A percentile compares a stretch with the other conserved stretches of the same genome.
Conservation (phyloP, 768 basidiomycete genomes). For the Lactarius sanguifluus region DNA sequence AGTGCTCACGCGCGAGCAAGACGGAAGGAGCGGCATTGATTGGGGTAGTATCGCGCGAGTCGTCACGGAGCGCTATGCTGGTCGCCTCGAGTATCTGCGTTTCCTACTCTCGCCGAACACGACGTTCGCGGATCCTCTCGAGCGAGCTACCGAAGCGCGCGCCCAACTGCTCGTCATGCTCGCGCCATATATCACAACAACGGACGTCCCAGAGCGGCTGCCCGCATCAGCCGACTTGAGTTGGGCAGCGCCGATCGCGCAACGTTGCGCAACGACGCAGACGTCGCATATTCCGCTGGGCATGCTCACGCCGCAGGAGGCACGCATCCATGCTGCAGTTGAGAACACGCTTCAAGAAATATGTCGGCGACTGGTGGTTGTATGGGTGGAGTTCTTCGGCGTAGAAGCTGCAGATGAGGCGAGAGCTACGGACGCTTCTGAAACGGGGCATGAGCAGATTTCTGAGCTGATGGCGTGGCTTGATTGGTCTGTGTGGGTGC, state of each 20-base stretch:
- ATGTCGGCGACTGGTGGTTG: conserved; percentile 24
- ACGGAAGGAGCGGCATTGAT: conserved; percentile 39
- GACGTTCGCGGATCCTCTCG: conserved; percentile 5
- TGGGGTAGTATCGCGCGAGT: conserved; percentile 43
- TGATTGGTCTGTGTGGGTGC: conserved; percentile 30
- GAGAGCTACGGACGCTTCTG: neutral
- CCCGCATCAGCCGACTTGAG: conserved; percentile 5
- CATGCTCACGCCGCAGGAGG: conserved; percentile 27
- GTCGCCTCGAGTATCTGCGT: conserved; percentile 43
- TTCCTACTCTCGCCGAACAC: conserved; percentile 37
- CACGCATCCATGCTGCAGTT: conserved; percentile 20
- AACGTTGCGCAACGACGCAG: conserved; percentile 27
- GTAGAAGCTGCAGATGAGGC: conserved; percentile 20
- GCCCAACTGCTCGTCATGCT: conserved; percentile 29
- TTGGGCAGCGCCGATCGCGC: conserved; percentile 27
- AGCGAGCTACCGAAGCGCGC: conserved; percentile 14
- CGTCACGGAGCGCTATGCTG: conserved; percentile 44
- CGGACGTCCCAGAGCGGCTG: conserved; percentile 17
- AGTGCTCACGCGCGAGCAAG: conserved; percentile 29
- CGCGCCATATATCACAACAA: conserved; percentile 35
- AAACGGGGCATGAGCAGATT: conserved; percentile 9
- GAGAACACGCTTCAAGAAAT: conserved; percentile 17
- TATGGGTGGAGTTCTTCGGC: conserved; percentile 29
- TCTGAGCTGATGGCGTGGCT: conserved; percentile 29
- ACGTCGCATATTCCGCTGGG: neutral